Conservation (phyloP, 2,329 filamentous ascomycete species). For the Teratosphaeria pseudoeucalypti region DNA sequence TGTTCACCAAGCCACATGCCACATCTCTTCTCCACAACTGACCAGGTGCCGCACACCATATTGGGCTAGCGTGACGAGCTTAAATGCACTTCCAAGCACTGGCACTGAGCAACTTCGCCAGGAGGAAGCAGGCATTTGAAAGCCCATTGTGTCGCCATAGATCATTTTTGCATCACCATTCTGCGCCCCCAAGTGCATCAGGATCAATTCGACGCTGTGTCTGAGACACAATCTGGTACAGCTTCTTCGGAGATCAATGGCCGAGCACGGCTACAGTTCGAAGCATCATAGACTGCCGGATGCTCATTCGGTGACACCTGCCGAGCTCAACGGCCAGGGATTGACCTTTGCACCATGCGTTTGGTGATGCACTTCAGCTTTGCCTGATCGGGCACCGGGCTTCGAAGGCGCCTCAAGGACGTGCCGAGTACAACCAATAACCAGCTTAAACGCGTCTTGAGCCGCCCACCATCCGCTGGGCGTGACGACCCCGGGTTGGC, state of each 20-base stretch:
- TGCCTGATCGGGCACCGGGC: background rate
- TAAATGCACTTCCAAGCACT: background rate
- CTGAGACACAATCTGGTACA: background rate
- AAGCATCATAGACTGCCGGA: background rate
- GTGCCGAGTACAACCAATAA: no score
- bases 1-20: background rate
- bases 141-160: background rate
- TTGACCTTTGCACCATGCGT: background rate
- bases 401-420: no score
- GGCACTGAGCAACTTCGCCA: background rate
- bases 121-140: background rate
- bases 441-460: no score
- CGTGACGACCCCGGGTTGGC: no score
- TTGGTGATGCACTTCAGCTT: no score
- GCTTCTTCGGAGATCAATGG: background rate
- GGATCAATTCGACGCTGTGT: background rate
- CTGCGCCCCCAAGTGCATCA: background rate
- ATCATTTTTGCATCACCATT: background rate
- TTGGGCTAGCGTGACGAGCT: background rate
- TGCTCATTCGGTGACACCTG: background rate
- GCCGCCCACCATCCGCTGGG: no score
- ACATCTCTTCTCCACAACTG: background rate
- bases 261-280: background rate
- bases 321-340: background rate
- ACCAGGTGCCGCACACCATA: background rate